Evolutionary conservation across 2,329 filamentous ascomycete genomes (phyloP), one percentile per base, ranked within the genome.

Genomic region (Trichoderma atrobrunneum): DNA sequence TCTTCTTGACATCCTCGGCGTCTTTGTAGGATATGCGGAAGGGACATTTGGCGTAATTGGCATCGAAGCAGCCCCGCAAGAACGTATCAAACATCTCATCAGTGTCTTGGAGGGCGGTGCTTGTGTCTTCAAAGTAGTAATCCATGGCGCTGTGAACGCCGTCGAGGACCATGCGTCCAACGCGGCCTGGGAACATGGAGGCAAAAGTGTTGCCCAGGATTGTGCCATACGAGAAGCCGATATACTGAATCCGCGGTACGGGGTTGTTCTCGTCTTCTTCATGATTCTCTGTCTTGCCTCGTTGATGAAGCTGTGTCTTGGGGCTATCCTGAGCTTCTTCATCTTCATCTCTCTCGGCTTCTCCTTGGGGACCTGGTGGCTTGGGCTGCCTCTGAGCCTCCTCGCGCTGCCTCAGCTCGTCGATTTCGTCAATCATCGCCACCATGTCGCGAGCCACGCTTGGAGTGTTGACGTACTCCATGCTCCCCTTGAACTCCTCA

Each of bases 151-250:
- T 79, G 4, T 74, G 75, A 6, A 84, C 79, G 1, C 78, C 82
- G n/a, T 83, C 83, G 3, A 84, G 76, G 3, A 85, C 79, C 73
- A 86, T 78, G 12, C 83, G 80, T 0, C 79, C 82, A 3, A 86
- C 77, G 2, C 79, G 76, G 0, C 75, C 79, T 0, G 79, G 79
- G 39, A 77, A 81, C 78, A 81, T 77, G 51, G 78, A 77, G 0
- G 79, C 79, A 72, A 81, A 80, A 8, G 77, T 78, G 65, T 79
- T 80, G 5, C 80, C 80, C 0, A 81, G 73, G 0, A 79, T 39
- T 2, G 78, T 80, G 18, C 79, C 79, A 21, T 87, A 87, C 5
- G 84, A 86, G 66, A 86, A 82, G 0, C 86, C 85, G 80, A 84
- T 83, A 74, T 86, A 87, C 74, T 84, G 83, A 18, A 87, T 73